These are phyloP conservation scores for Gossypium anomalum DNA, from an alignment of 345 rosid genomes.

Conservation along the genomic window DNA sequence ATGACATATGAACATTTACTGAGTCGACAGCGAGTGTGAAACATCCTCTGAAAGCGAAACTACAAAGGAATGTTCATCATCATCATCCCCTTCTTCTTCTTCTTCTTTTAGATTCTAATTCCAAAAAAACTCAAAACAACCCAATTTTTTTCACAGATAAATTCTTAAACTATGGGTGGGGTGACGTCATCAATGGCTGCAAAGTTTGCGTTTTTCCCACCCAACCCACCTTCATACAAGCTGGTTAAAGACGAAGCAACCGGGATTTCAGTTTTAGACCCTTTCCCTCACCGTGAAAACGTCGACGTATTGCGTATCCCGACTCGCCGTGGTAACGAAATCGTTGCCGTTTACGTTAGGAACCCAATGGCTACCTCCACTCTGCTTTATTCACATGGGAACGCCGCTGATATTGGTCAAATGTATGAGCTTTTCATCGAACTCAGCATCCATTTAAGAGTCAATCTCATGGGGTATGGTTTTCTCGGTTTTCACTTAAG, in stretches of 20 bases:
- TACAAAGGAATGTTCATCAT: conserved; percentile 14
- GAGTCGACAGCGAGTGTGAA: not conserved
- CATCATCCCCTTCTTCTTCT: conserved; percentile 5
- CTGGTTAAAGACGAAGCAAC: conserved; percentile 48
- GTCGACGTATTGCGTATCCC: conserved; percentile 70
- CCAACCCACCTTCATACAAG: conserved; percentile 89
- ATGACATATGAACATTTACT: not conserved
- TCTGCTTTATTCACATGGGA: conserved; percentile 86
- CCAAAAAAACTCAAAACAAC: not conserved
- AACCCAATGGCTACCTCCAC: conserved; percentile 89
- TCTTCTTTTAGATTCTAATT: conserved; percentile 22
- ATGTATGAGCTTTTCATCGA: conserved; percentile 97
- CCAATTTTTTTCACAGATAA: not conserved
- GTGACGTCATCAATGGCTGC: conserved; percentile 99
- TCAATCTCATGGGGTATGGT: conserved; percentile 85
- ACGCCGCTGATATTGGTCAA: conserved; percentile 96
- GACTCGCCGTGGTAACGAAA: conserved; percentile 75
- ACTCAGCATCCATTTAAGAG: conserved; percentile 82
- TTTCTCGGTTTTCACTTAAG: not conserved
- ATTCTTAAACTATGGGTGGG: conserved; percentile 55
- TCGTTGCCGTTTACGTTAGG: conserved; percentile 72
- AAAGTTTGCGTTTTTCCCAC: conserved; percentile 89
- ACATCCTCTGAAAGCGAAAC: not conserved
- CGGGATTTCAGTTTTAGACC: conserved; percentile 57
- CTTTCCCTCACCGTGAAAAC: conserved; percentile 86